Base-by-base conservation (phyloP, 148 eudicot genomes). In the Silene conica region DNA sequence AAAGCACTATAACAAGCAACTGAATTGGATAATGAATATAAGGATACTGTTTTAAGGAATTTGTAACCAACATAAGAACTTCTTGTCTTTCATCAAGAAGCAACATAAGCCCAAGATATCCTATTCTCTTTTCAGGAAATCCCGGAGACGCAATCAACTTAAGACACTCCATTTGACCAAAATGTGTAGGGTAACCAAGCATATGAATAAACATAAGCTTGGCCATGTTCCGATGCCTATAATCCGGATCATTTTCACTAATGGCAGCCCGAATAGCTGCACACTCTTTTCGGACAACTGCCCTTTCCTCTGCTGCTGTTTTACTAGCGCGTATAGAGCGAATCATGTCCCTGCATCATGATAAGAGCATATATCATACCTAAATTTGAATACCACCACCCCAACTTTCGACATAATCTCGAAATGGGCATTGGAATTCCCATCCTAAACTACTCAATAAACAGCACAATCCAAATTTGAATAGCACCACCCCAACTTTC, bases 31-130 rank as follows among this genome's bases (percentile, higher is more conserved):
- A 45, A 76, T 63, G 43, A 25, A 73, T 48, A 73, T 78, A 34
- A 46, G 99, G 96, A 89, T 96, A 96, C 99, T 96, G 99, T 78
- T 96, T 96, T 75, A 96, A 85, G 26, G 99, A 96, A 83, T 96
- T 96, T 12, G 99, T 96, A 74, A 96, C 97, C 85, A 96, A 83
- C 99, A 96, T 96, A 71, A 95, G 83, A 72, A 96, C 99, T 86
- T 96, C 99, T 82, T 96, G 99, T 85, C 99, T 86, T 87, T 96
- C 99, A 86, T 96, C 99, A 76, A 96, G 99, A 76, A 96, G 94
- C 78, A 96, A 78, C 99, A 96, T 96, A 62, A 96, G 97, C 58
- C 96, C 94, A 73, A 96, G 94, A 85, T 96, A 92, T 67, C 97
- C 99, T 74, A 96, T 87, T 77, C 99, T 90, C 84, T 92, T 92